Percentiles rank a stretch among this genome's conserved stretches.
Evolutionary conservation across 768 basidiomycete genomes (phyloP).

Genomic region (Tephrocybe sp.): DNA sequence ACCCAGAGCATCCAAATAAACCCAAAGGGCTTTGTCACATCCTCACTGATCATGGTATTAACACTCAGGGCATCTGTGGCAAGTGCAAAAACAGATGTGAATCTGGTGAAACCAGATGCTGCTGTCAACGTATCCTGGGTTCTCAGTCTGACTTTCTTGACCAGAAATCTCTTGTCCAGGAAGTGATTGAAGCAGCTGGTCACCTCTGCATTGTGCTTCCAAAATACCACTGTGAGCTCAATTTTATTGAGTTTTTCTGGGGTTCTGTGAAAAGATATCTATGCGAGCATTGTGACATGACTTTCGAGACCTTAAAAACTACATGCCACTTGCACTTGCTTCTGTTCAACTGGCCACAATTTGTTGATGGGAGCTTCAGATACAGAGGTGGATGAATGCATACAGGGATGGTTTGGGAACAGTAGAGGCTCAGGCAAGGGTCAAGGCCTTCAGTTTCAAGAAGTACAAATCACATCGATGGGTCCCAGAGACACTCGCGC

Average conservation of each 20-base stretch:
- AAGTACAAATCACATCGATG: constrained; percentile 27
- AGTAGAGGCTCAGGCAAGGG: constrained; percentile 28
- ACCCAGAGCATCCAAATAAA: constrained; percentile 26
- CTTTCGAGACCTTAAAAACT: background rate
- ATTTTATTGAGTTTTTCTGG: constrained; percentile 5
- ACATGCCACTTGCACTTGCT: constrained; percentile 2
- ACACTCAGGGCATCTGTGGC: constrained; percentile 11
- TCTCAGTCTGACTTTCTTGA: constrained; percentile 20
- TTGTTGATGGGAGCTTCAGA: constrained; percentile 11
- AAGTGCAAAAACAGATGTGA: constrained; percentile 1
- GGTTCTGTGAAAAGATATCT: background rate
- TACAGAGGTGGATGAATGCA: constrained; percentile 30
- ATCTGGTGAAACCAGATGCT: constrained; percentile 10
- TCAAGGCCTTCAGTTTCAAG: constrained; percentile 30
- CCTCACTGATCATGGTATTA: constrained; percentile 15
- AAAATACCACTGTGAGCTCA: constrained; percentile 5
- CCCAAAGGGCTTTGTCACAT: constrained; percentile 24
- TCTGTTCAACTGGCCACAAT: constrained; percentile 1
- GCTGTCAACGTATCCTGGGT: constrained; percentile 16
- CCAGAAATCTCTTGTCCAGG: constrained; percentile 23
- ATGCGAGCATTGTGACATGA: background rate
- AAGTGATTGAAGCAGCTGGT: constrained; percentile 20
- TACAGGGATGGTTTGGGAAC: constrained; percentile 26
- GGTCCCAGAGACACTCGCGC: constrained; percentile 17
- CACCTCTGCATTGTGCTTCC: constrained; percentile 16